Percentiles rank a stretch among this genome's conserved stretches.
phyloP scores from a whole-genome alignment of 106 monocot genomes.

The Xerophyta viscosa region DNA sequence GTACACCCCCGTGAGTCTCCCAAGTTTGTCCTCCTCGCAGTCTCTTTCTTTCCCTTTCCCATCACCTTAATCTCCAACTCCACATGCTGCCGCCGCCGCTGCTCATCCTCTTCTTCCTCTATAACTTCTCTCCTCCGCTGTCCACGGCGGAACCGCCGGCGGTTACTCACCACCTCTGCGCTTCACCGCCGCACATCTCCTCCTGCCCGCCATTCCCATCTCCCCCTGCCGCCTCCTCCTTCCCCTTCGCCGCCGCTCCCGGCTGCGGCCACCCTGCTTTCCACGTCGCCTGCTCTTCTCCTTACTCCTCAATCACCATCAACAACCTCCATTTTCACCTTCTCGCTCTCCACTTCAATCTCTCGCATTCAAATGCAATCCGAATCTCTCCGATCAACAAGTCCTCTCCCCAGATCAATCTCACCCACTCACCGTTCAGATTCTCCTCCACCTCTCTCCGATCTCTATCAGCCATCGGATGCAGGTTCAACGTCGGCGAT shows the following conservation, averaged over 20 bases:
- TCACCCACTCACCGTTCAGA: slow-evolving; percentile 33
- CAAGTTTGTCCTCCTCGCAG: too few relatives aligned
- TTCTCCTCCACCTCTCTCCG: slow-evolving; percentile 16
- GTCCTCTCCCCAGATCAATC: slow-evolving; percentile 5
- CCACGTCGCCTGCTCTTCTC: slow-evolving; percentile 35
- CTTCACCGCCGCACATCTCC: background rate
- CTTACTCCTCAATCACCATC: slow-evolving; percentile 6
- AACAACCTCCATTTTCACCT: background rate
- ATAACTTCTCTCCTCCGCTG: background rate
- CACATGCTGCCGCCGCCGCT: background rate
- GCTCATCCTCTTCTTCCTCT: background rate
- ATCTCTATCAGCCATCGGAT: background rate
- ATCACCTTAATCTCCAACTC: too few relatives aligned
- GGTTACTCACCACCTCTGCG: background rate
- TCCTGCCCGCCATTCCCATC: slow-evolving; percentile 2
- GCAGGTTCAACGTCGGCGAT: too few relatives aligned
- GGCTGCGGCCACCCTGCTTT: slow-evolving; percentile 43
- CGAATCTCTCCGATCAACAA: slow-evolving; percentile 9
- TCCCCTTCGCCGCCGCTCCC: slow-evolving; percentile 32
- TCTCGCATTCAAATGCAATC: too few relatives aligned
- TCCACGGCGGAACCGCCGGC: background rate
- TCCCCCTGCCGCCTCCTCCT: slow-evolving; percentile 17
- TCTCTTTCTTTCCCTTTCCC: too few relatives aligned
- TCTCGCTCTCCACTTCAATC: too few relatives aligned
- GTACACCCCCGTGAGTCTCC: too few relatives aligned